Base-by-base conservation (phyloP, 768 basidiomycete species). In the Tricholoma sp. region DNA sequence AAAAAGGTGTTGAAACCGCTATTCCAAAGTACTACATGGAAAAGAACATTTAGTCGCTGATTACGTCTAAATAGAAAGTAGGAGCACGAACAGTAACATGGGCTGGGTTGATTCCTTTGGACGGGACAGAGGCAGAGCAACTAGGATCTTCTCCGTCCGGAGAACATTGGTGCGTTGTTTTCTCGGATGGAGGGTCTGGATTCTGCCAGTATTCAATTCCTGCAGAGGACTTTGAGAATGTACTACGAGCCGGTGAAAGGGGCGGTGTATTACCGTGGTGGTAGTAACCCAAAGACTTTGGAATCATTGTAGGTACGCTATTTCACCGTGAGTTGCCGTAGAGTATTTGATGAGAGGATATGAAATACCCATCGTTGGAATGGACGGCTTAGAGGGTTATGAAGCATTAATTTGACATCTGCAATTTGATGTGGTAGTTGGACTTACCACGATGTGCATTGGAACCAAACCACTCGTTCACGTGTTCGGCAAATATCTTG, bases 151-250 rank as follows among this genome's bases (percentile, higher is more conserved):
- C 81, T 4, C 80, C 82, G 35, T 76, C 69, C 0, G 69, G 64
- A 34, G 73, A 67, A 59, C 80, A 82, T 59, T 73, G 69, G 5
- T 72, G 61, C 0, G 76, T 79, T 4, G 73, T 81, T 12, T 72
- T 68, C 27, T 71, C 66, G 5, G 73, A 73, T 0, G 74, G 52
- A 4, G 82, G 82, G 39, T 76, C 74, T 5, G 61, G 63, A 32
- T 72, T 70, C 60, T 78, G 75, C 81, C 80, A 83, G 58, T 81
- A 81, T 63, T 82, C 80, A 50, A 80, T 64, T 0, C 80, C 79
- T 81, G 50, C 3, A 46, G 34, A 31, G 4, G 12, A 39, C 18
- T 7, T 18, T 9, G 37, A 54, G 12, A 10, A 6, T 8, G 11
- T 16, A 24, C 27, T 47, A 35, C 5, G 47, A 49, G 16, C 29